Evolutionary conservation across 345 rosid genomes (phyloP).

Genomic region (Boechera divaricarpa): DNA sequence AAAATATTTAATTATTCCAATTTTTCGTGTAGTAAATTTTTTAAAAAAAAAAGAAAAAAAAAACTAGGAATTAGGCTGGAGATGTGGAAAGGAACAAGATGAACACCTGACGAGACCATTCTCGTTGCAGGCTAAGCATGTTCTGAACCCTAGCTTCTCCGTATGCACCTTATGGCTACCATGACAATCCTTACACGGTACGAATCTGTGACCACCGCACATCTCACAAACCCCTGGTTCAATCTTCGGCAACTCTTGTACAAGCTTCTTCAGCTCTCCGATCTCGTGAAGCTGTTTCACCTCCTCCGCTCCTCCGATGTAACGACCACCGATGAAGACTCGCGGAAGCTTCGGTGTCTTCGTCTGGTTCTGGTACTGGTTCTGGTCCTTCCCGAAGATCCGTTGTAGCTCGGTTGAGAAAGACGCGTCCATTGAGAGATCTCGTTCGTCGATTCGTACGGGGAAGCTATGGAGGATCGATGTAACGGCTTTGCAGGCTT

Average conservation of each 20-base stretch:
- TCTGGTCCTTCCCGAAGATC: slow-evolving; percentile 42
- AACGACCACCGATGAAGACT: slow-evolving; percentile 82
- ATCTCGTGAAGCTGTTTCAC: slow-evolving; percentile 72
- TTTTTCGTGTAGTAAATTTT: neutral
- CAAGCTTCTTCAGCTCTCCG: slow-evolving; percentile 83
- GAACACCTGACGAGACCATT: slow-evolving; percentile 92
- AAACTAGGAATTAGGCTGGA: slow-evolving; percentile 36
- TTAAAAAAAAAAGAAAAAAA: no score
- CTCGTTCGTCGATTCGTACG: slow-evolving; percentile 81
- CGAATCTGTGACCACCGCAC: slow-evolving; percentile 75
- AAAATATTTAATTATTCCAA: slow-evolving; percentile 34
- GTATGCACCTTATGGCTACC: slow-evolving; percentile 84
- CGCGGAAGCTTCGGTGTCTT: slow-evolving; percentile 57
- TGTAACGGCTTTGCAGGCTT: slow-evolving; percentile 69
- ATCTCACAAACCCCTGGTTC: slow-evolving; percentile 58
- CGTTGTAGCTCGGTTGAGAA: slow-evolving; percentile 60
- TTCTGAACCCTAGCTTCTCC: slow-evolving; percentile 68
- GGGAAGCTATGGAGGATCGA: slow-evolving; percentile 70
- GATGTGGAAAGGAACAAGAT: slow-evolving; percentile 62
- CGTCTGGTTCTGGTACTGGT: no score
- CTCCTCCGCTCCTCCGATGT: slow-evolving; percentile 91
- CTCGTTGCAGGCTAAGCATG: slow-evolving; percentile 77
- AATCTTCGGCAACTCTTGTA: slow-evolving; percentile 61
- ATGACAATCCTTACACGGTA: slow-evolving; percentile 64
- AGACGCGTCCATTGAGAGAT: slow-evolving; percentile 79